phyloP scores from a whole-genome alignment of 2,329 filamentous ascomycete genomes.

The Arthrobotrys iridis region DNA sequence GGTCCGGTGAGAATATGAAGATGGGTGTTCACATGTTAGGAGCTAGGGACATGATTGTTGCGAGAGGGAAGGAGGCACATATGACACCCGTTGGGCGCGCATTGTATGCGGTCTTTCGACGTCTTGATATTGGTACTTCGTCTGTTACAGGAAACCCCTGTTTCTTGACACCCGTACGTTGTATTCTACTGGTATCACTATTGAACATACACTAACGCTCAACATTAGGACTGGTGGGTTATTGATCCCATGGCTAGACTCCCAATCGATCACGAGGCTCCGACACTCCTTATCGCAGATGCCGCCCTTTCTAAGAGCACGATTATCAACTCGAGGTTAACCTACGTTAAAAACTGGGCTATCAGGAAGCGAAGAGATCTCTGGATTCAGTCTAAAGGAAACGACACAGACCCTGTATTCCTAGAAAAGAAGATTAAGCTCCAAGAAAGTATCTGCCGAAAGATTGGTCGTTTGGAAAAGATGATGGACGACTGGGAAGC shows the following conservation, averaged over 20 bases:
- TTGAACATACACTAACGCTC: background rate
- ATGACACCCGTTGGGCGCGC: conserved; percentile 58
- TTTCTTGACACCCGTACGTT: conserved; percentile 56
- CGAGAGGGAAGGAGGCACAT: conserved; percentile 57
- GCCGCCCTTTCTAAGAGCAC: conserved; percentile 57
- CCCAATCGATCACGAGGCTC: conserved; percentile 56
- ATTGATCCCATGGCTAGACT: conserved; percentile 57
- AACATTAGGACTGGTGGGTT: conserved; percentile 57
- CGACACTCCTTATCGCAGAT: conserved; percentile 55
- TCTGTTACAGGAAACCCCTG: conserved; percentile 57
- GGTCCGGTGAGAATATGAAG: conserved; percentile 58
- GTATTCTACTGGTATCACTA: background rate
- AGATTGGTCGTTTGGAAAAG: conserved; percentile 54
- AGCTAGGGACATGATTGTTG: conserved; percentile 57
- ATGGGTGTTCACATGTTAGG: conserved; percentile 58
- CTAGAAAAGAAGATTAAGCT: conserved; percentile 54
- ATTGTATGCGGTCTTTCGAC: conserved; percentile 56
- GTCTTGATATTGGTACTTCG: conserved; percentile 57
- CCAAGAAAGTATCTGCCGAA: conserved; percentile 55
- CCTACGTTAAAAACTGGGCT: conserved; percentile 57
- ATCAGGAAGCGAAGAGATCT: conserved; percentile 56
- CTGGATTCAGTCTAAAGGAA: conserved; percentile 43
- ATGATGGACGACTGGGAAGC: conserved; percentile 56
- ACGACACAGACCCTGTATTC: conserved; percentile 38
- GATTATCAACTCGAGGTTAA: conserved; percentile 56